Percentiles rank a stretch among this genome's conserved stretches.
Evolutionary conservation across 257 asterid species (phyloP).

Genomic region (Jacaranda copaia): DNA sequence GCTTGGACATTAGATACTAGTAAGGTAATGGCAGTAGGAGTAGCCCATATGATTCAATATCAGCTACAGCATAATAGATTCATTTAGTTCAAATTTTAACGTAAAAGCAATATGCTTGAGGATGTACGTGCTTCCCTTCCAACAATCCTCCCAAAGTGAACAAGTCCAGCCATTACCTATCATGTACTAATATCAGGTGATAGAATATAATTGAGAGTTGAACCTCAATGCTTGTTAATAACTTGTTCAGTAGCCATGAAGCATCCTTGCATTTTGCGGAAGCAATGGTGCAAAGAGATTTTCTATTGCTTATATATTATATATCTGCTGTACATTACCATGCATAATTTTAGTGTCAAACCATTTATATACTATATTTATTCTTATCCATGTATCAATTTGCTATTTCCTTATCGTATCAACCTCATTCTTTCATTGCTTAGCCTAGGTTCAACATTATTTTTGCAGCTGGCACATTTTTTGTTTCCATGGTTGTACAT

Average conservation of each 20-base stretch:
- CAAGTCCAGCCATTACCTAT: too few relatives aligned
- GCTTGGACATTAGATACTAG: background rate
- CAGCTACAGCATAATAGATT: background rate
- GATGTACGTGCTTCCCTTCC: too few relatives aligned
- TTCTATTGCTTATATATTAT: too few relatives aligned
- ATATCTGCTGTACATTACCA: background rate
- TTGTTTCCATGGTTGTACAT: conserved; percentile 19
- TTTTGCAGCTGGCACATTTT: conserved; percentile 19
- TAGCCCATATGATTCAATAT: background rate
- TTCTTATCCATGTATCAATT: background rate
- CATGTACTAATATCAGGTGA: too few relatives aligned
- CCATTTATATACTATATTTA: background rate
- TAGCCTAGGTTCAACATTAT: background rate
- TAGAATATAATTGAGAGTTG: too few relatives aligned
- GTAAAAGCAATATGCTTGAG: background rate
- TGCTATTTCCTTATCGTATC: background rate
- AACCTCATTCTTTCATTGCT: conserved; percentile 4
- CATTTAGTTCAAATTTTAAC: background rate
- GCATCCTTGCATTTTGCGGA: too few relatives aligned
- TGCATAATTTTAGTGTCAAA: background rate
- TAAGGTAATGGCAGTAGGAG: background rate
- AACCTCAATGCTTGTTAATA: too few relatives aligned
- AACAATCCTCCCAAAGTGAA: too few relatives aligned
- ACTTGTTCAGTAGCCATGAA: too few relatives aligned
- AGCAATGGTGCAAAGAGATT: too few relatives aligned